A percentile compares a stretch with the other conserved stretches of the same genome.
These are phyloP conservation scores for Thalassiosira livingstoniorum DNA, from an alignment of 352 stramenopile genomes.

Conservation along the genomic window DNA sequence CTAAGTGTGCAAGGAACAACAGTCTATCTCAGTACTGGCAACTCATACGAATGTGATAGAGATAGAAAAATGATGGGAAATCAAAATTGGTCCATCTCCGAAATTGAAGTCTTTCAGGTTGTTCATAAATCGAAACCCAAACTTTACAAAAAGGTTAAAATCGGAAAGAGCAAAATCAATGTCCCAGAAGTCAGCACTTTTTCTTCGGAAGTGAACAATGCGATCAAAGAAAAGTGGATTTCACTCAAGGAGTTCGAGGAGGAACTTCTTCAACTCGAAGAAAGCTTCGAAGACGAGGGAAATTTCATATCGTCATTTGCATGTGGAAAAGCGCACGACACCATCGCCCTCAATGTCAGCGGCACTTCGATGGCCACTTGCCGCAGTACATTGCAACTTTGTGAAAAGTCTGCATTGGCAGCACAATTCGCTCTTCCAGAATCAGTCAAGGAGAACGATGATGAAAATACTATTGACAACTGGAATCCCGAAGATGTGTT, in stretches of 20 bases:
- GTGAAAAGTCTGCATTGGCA: slow-evolving; percentile 27
- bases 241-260: slow-evolving; percentile 20
- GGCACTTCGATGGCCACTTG: slow-evolving; percentile 19
- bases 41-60: background rate
- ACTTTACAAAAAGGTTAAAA: background rate
- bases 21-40: background rate
- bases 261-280: slow-evolving; percentile 24
- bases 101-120: slow-evolving; percentile 50
- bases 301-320: slow-evolving; percentile 28
- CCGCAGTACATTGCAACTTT: slow-evolving; percentile 16
- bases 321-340: slow-evolving; percentile 15
- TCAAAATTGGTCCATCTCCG: slow-evolving; percentile 16
- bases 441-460: slow-evolving; percentile 3
- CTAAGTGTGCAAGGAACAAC: background rate
- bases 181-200: slow-evolving; percentile 13
- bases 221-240: slow-evolving; percentile 34
- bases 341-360: slow-evolving; percentile 26
- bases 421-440: slow-evolving; percentile 16
- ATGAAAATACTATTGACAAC: slow-evolving; percentile 3
- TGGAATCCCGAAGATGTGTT: slow-evolving; percentile 31
- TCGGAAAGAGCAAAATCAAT: background rate
- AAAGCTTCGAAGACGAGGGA: slow-evolving; percentile 42
- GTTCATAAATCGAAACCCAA: background rate
- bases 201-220: slow-evolving; percentile 23
- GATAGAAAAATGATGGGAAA: background rate